Conservation (phyloP, 1,139 yeast species). For the Scheffersomyces titani region DNA sequence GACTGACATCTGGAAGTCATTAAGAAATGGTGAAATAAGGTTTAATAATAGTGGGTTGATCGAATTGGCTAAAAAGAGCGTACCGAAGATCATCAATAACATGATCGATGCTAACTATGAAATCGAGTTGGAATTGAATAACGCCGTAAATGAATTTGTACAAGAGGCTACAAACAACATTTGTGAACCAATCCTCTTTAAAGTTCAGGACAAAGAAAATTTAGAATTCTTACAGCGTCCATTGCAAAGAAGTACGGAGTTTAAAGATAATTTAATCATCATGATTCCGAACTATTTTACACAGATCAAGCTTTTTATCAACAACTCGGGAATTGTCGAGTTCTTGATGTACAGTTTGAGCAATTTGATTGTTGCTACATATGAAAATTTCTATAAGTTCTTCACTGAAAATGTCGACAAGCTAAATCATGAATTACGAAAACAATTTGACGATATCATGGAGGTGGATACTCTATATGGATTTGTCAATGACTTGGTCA, state of each 20-base stretch:
- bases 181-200: constrained; percentile 31
- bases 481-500: constrained; percentile 36
- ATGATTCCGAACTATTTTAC: constrained; percentile 58
- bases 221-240: constrained; percentile 17
- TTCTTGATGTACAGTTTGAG: constrained; percentile 36
- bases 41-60: constrained; percentile 47
- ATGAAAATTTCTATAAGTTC: constrained; percentile 30
- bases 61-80: constrained; percentile 65
- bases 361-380: constrained; percentile 29
- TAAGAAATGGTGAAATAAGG: constrained; percentile 38
- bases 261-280: constrained; percentile 51
- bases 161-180: constrained; percentile 39
- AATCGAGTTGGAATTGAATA: constrained; percentile 70
- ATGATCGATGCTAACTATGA: constrained; percentile 86
- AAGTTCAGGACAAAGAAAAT: constrained; percentile 18
- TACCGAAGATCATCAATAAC: constrained; percentile 81
- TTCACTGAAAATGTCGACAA: constrained; percentile 18
- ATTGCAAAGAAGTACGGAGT: constrained; percentile 27
- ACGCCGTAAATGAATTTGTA: constrained; percentile 64
- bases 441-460: constrained; percentile 43
- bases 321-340: constrained; percentile 31
- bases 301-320: constrained; percentile 51
- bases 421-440: constrained; percentile 16
- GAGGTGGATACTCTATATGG: constrained; percentile 59
- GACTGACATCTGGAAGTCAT: constrained; percentile 53